phyloP scores from a whole-genome alignment of 2,329 filamentous ascomycete genomes.

The Paecilomyces dactylethromorphus region DNA sequence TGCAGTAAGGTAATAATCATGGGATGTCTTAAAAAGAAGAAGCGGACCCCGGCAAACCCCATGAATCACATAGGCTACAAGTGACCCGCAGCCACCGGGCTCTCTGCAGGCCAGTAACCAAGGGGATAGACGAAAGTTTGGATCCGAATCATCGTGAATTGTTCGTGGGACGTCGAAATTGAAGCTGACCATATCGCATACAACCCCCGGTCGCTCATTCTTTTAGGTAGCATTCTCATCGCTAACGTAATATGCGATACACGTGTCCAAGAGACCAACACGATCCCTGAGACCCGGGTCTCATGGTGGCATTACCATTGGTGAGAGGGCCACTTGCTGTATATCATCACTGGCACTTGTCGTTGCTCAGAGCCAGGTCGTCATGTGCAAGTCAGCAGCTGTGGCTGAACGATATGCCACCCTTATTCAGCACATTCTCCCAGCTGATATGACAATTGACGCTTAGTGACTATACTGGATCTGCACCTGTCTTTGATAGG shows the following conservation, averaged over 20 bases:
- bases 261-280: neutral
- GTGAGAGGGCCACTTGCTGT: neutral
- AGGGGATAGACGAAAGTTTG: neutral
- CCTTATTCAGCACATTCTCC: neutral
- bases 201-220: neutral
- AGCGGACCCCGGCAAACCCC: neutral
- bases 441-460: neutral
- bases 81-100: neutral
- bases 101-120: neutral
- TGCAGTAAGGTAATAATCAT: neutral
- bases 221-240: neutral
- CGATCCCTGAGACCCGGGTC: neutral
- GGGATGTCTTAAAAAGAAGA: neutral
- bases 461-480: neutral
- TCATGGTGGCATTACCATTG: neutral
- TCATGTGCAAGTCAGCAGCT: neutral
- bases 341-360: neutral
- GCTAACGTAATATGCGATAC: neutral
- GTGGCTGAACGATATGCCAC: neutral
- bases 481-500: neutral
- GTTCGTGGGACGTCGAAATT: neutral
- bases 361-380: neutral
- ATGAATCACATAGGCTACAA: neutral
- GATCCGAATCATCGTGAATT: neutral
- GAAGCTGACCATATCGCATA: neutral